Evolutionary conservation across 495 filamentous ascomycete genomes (phyloP), one percentile per base, ranked within the genome.

Genomic region (Hyaloscypha variabilis): DNA sequence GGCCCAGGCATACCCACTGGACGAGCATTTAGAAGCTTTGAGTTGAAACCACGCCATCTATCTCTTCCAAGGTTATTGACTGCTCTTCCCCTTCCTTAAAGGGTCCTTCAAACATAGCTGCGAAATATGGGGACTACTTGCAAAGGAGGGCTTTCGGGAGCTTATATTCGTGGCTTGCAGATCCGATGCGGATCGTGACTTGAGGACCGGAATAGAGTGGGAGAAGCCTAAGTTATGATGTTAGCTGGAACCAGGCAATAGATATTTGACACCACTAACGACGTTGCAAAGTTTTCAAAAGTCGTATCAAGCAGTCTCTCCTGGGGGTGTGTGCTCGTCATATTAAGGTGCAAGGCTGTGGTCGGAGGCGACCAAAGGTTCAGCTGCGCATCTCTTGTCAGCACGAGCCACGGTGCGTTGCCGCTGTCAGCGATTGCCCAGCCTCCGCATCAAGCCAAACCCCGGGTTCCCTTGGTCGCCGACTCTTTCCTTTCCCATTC

Each of bases 1-100:
- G 28, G 8, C 72, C 42, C 17, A 65, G 68, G 57, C 68, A 75
- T 11, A 76, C 30, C 74, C 70, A 76, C 67, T 76, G 71, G 17
- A 74, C 34, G 5, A 77, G 63, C 54, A 70, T 65, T 66, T 77
- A 59, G 28, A 74, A 31, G 21, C 73, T 75, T 51, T 26, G 69
- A 17, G 46, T 21, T 5, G 73, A 65, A 23, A 74, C 59, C 52
- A 73, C 59, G 1, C 50, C 66, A 49, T 76, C 60, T 65, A 70
- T 66, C 29, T 73, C 68, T 66, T 69, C 60, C 14, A 76, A 58
- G 50, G 19, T 65, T n/a, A 39, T 59, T 55, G 59, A 61, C 66
- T 67, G 64, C 58, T 68, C 34, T 50, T 68, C 29, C 28, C 49
- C 60, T 54, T 75, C 73, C 63, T 60, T 34, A 55, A 75, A 73